Evolutionary conservation across 345 rosid genomes (phyloP).

Genomic region (Brassica rapa): DNA sequence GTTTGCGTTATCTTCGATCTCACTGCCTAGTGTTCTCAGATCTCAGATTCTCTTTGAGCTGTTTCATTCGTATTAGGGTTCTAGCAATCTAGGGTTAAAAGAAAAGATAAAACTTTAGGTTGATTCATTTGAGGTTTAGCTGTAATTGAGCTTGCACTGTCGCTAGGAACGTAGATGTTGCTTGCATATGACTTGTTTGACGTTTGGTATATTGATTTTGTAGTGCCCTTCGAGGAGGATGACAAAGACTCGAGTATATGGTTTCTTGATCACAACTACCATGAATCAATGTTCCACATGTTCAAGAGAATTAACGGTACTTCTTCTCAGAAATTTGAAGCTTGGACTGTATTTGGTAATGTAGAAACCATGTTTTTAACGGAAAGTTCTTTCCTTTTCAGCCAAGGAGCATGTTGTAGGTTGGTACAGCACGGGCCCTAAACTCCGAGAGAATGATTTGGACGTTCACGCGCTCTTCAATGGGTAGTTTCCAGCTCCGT

Average conservation of each 20-base stretch:
- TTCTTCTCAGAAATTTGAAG: neutral
- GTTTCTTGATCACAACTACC: constrained; percentile 98
- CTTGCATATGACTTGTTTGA: neutral
- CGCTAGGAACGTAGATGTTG: neutral
- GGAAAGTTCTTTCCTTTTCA: neutral
- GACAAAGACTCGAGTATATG: constrained; percentile 87
- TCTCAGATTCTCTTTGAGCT: neutral
- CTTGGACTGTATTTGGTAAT: neutral
- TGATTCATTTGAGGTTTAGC: neutral
- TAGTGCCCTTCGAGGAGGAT: constrained; percentile 98
- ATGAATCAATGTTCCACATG: constrained; percentile 94
- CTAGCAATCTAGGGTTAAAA: neutral
- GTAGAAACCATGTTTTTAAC: neutral
- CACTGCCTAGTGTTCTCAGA: neutral
- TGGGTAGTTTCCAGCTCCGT: neutral
- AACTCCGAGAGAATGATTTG: neutral
- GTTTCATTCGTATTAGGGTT: neutral
- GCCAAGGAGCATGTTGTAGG: neutral
- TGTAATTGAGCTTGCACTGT: neutral
- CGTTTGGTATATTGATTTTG: neutral
- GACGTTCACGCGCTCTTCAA: neutral
- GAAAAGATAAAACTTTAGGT: neutral
- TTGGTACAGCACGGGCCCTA: neutral
- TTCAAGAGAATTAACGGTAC: constrained; percentile 90
- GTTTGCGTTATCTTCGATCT: neutral